A percentile compares a stretch with the other conserved stretches of the same genome.
Evolutionary conservation across 371 early-diverging fungal species (phyloP).

Genomic region (Syncephalastrum monosporum): DNA sequence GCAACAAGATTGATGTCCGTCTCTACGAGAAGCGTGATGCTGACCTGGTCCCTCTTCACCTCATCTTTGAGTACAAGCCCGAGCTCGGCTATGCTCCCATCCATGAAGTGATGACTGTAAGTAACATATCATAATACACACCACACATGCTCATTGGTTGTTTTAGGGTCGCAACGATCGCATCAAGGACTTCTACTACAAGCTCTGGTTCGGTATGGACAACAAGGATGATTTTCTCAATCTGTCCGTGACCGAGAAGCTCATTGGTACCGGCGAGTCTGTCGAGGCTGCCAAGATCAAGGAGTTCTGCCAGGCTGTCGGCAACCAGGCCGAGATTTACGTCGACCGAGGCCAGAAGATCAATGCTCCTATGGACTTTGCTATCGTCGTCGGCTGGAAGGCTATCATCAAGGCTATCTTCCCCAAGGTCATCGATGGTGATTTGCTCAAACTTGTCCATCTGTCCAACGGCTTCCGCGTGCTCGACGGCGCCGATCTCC

Average conservation of each 20-base stretch:
- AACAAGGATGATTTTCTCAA: constrained; percentile 52
- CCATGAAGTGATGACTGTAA: constrained; percentile 86
- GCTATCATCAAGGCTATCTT: constrained; percentile 92
- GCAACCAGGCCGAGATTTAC: constrained; percentile 90
- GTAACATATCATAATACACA: neutral
- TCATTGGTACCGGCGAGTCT: constrained; percentile 64
- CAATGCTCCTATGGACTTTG: constrained; percentile 92
- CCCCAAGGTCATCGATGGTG: constrained; percentile 93
- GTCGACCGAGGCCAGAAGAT: constrained; percentile 66
- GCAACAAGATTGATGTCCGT: constrained; percentile 67
- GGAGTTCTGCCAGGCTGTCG: constrained; percentile 87
- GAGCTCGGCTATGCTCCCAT: constrained; percentile 81
- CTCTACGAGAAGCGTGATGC: constrained; percentile 73
- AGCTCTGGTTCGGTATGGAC: constrained; percentile 80
- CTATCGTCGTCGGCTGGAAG: constrained; percentile 93
- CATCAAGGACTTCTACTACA: constrained; percentile 90
- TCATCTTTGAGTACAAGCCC: constrained; percentile 81
- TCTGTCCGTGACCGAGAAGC: constrained; percentile 57
- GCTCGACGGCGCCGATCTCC: constrained; percentile 75
- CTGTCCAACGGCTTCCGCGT: constrained; percentile 92
- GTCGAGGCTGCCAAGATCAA: constrained; percentile 66
- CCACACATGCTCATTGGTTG: constrained; percentile 2
- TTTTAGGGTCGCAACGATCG: constrained; percentile 81
- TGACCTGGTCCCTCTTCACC: constrained; percentile 68
- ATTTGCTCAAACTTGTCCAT: constrained; percentile 90